Evolutionary conservation across 768 basidiomycete genomes (phyloP).

Genomic region (Coprinellus micaceus): DNA sequence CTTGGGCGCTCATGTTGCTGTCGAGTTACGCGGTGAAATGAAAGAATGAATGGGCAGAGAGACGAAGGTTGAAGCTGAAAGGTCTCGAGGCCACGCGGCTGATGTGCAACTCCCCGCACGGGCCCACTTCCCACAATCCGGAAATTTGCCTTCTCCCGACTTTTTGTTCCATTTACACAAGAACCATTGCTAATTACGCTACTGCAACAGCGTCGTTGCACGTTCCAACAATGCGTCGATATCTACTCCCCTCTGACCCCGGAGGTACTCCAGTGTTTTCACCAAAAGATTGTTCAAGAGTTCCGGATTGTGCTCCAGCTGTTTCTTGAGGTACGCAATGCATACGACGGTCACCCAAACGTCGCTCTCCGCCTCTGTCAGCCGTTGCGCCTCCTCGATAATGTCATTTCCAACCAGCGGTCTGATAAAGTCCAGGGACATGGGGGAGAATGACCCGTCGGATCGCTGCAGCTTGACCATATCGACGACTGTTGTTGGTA

Average conservation of each 20-base stretch:
- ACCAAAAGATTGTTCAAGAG: conserved; percentile 37
- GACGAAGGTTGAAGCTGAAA: conserved; percentile 17
- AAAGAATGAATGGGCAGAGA: conserved; percentile 23
- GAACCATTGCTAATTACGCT: too few species aligned
- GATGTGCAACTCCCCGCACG: conserved; percentile 28
- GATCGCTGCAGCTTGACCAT: conserved; percentile 38
- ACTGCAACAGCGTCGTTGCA: conserved; percentile 1
- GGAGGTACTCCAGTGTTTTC: conserved; percentile 41
- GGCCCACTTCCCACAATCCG: conserved; percentile 17
- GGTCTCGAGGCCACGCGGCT: conserved; percentile 12
- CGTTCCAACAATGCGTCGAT: conserved; percentile 18
- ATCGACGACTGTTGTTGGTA: conserved; percentile 25
- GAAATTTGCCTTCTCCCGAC: too few species aligned
- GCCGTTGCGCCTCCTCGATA: conserved; percentile 25
- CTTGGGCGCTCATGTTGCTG: conserved; percentile 67
- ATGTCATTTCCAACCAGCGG: conserved; percentile 36
- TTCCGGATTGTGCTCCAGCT: conserved; percentile 35
- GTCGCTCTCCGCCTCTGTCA: conserved; percentile 23
- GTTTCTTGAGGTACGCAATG: conserved; percentile 41
- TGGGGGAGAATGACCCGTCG: conserved; percentile 45
- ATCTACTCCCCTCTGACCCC: conserved; percentile 5
- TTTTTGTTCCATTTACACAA: too few species aligned
- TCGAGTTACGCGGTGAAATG: conserved; percentile 19
- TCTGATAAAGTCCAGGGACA: conserved; percentile 24
- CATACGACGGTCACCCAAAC: conserved; percentile 50